Conservation (phyloP, 306 rosid genomes). For the Prosopis cineraria region DNA sequence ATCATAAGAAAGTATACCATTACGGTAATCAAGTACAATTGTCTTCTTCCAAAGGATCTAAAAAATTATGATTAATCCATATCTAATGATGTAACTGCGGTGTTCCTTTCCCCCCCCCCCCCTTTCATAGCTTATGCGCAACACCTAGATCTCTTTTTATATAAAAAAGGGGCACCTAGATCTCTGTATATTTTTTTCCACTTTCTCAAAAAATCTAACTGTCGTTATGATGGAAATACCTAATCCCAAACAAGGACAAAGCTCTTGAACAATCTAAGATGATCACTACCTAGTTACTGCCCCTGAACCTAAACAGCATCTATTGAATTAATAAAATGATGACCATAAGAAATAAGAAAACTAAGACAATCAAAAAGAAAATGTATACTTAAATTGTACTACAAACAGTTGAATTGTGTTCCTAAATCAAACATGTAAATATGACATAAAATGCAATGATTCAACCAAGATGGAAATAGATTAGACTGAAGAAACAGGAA, state of each 20-base stretch:
- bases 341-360: not conserved
- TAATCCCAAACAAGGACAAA: not conserved
- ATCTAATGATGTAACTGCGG: not conserved
- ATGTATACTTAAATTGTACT: not conserved
- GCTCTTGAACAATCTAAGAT: slow-evolving; percentile 2
- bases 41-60: not conserved
- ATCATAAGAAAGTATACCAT: not conserved
- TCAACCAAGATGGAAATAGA: slow-evolving; percentile 1
- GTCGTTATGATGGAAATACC: not conserved
- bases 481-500: slow-evolving; percentile 3
- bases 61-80: not conserved
- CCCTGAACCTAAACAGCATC: slow-evolving; percentile 6
- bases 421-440: not conserved
- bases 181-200: not conserved
- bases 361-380: not conserved
- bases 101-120: too few species aligned
- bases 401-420: slow-evolving; percentile 6
- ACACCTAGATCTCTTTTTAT: not conserved
- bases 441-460: slow-evolving; percentile 18
- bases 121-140: not conserved
- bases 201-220: not conserved
- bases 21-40: not conserved
- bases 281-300: not conserved
- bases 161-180: too few species aligned
- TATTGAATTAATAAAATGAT: not conserved